Percentiles rank a stretch among this genome's conserved stretches.
Conservation (phyloP, 1,284 basidiomycete species). For the Ustilago crameri region DNA sequence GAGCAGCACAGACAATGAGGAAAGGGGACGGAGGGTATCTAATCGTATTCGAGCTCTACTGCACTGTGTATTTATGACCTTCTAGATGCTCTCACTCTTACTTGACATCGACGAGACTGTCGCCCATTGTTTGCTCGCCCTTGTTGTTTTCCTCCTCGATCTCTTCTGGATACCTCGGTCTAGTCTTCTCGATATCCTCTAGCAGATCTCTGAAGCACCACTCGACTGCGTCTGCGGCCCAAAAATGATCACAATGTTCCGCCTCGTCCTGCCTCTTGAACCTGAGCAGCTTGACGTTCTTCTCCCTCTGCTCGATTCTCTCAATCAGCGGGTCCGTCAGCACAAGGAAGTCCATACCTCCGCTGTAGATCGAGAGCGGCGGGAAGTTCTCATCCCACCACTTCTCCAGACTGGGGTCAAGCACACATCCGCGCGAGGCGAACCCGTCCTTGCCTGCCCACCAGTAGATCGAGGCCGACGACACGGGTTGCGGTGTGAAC, state of each 20-base stretch:
- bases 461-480: slow-evolving; percentile 73
- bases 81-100: neutral
- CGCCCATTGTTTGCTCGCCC: neutral
- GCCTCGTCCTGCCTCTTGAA: slow-evolving; percentile 72
- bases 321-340: slow-evolving; percentile 62
- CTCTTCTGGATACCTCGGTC: slow-evolving; percentile 46
- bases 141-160: slow-evolving; percentile 6
- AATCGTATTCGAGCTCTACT: neutral
- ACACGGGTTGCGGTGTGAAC: slow-evolving; percentile 75
- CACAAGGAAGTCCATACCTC: slow-evolving; percentile 67
- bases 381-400: slow-evolving; percentile 75
- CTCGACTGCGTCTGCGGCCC: slow-evolving; percentile 75
- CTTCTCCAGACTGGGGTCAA: slow-evolving; percentile 71
- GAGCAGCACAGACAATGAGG: too few relatives aligned
- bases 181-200: slow-evolving; percentile 54
- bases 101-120: too few relatives aligned
- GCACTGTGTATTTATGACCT: neutral
- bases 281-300: slow-evolving; percentile 72
- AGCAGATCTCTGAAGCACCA: slow-evolving; percentile 71
- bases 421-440: slow-evolving; percentile 73
- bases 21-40: too few relatives aligned
- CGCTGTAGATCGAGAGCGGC: slow-evolving; percentile 73
- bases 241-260: slow-evolving; percentile 71
- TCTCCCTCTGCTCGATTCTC: slow-evolving; percentile 54
- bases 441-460: slow-evolving; percentile 75